Conservation (phyloP, 257 asterid genomes). For the Nicotiana benthamiana region DNA sequence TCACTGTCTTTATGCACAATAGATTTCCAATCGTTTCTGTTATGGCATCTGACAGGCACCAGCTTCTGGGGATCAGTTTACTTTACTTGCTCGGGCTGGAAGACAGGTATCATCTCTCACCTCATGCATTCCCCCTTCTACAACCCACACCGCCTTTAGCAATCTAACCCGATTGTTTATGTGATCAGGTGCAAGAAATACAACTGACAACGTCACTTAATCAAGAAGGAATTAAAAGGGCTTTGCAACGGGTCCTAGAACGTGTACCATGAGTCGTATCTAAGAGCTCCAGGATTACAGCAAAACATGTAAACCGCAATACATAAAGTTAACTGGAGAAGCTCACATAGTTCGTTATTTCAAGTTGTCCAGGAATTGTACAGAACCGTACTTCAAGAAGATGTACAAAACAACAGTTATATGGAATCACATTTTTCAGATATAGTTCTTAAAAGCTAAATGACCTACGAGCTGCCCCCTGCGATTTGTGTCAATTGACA, state of each 20-base stretch:
- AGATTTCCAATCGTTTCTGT: background rate
- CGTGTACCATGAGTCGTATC: constrained; percentile 53
- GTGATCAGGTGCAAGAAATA: constrained; percentile 82
- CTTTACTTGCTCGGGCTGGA: constrained; percentile 96
- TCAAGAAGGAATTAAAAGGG: constrained; percentile 83
- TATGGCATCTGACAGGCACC: constrained; percentile 48
- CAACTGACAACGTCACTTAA: constrained; percentile 80
- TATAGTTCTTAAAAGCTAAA: background rate
- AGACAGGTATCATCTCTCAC: constrained; percentile 53
- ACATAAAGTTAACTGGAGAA: background rate
- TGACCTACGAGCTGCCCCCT: background rate
- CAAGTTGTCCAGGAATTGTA: background rate
- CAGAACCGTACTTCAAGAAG: background rate
- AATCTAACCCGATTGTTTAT: background rate
- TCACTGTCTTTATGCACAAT: background rate
- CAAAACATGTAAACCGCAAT: background rate
- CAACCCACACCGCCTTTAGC: background rate
- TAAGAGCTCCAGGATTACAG: background rate
- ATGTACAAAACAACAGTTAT: background rate
- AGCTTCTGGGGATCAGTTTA: constrained; percentile 60
- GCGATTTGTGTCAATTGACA: background rate
- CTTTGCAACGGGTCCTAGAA: constrained; percentile 73
- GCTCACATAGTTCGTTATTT: background rate
- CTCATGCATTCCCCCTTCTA: background rate
- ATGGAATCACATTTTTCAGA: background rate